Evolutionary conservation across 129 eudicot species (phyloP).

Genomic region (Silybum marianum): DNA sequence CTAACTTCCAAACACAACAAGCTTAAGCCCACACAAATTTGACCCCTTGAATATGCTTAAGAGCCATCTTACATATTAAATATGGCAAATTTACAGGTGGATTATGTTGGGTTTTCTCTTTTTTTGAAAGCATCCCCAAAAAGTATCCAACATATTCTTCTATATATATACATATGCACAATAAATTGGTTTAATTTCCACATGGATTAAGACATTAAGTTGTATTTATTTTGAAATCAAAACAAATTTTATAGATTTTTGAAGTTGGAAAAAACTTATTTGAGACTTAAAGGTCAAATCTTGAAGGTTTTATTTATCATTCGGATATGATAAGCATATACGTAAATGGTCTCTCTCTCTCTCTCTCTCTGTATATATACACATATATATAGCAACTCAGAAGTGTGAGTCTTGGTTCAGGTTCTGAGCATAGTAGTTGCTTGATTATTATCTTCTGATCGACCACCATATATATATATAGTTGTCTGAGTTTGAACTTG

Average conservation of each 20-base stretch:
- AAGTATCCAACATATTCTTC: neutral
- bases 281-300: constrained; percentile 9
- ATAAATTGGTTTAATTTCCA: neutral
- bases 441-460: constrained; percentile 2
- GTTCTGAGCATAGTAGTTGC: neutral
- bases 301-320: constrained; percentile 16
- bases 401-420: constrained; percentile 12
- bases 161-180: neutral
- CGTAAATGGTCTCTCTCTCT: neutral
- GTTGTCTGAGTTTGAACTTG: constrained; percentile 5
- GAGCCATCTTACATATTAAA: constrained; percentile 33
- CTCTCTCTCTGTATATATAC: too few species aligned
- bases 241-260: neutral
- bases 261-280: neutral
- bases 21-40: constrained; percentile 1
- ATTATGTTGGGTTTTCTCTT: constrained; percentile 20
- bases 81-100: neutral
- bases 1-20: constrained; percentile 33
- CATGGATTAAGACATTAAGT: neutral
- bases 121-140: constrained; percentile 25
- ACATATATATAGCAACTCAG: constrained; percentile 14
- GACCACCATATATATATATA: neutral
- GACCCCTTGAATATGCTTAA: constrained; percentile 44
- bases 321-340: constrained; percentile 17
- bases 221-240: neutral